Evolutionary conservation across 495 filamentous ascomycete species (phyloP).

Genomic region (Terfezia boudieri): DNA sequence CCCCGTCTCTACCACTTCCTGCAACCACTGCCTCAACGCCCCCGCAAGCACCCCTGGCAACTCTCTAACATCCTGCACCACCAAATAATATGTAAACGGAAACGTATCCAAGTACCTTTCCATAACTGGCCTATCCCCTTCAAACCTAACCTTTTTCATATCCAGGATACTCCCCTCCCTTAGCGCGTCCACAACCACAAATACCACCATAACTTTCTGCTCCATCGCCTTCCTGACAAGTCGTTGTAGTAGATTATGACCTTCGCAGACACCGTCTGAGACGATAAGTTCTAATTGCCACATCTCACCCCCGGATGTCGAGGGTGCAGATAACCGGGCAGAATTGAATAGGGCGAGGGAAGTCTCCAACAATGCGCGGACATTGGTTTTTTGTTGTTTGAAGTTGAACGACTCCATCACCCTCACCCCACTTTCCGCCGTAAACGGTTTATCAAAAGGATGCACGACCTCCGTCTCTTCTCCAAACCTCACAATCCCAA

Average conservation of each 20-base stretch:
- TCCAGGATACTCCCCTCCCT: conserved; percentile 45
- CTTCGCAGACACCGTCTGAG: conserved; percentile 77
- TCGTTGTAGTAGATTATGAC: conserved; percentile 59
- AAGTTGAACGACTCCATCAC: conserved; percentile 75
- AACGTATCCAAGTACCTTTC: conserved; percentile 84
- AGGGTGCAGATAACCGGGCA: conserved; percentile 37
- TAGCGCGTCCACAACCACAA: conserved; percentile 77
- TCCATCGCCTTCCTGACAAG: conserved; percentile 72
- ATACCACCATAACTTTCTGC: conserved; percentile 93
- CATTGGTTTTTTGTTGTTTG: conserved; percentile 61
- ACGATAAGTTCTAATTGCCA: conserved; percentile 92
- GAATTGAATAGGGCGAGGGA: conserved; percentile 64
- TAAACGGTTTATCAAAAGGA: conserved; percentile 64
- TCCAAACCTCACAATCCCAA: conserved; percentile 77
- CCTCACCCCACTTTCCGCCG: conserved; percentile 55
- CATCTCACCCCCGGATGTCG: conserved; percentile 43
- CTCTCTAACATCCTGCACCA: conserved; percentile 78
- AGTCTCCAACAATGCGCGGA: conserved; percentile 48
- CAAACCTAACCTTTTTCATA: conserved; percentile 58
- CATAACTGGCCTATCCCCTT: conserved; percentile 41
- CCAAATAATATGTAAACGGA: conserved; percentile 85
- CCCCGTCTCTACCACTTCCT: conserved; percentile 41
- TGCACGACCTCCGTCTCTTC: conserved; percentile 71
- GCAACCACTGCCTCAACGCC: conserved; percentile 88
- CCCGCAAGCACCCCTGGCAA: conserved; percentile 70